These are phyloP conservation scores for Leucaena leucocephala DNA, from an alignment of 306 rosid species.

Conservation along the genomic window DNA sequence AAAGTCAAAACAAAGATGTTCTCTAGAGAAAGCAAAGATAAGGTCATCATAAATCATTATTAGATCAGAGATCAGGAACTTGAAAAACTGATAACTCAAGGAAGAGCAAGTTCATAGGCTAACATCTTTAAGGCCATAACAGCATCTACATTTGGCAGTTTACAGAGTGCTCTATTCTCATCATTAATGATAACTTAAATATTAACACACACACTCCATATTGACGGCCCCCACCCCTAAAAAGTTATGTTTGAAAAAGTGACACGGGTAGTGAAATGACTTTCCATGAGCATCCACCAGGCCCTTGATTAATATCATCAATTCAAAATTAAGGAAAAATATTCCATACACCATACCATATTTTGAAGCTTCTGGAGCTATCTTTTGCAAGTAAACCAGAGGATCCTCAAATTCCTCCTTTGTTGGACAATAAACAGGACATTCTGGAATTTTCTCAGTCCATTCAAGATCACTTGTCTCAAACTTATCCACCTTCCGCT, in stretches of 20 bases:
- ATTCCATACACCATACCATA: slow-evolving; percentile 59
- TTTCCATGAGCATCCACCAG: not conserved
- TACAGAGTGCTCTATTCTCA: slow-evolving; percentile 16
- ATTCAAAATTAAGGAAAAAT: not conserved
- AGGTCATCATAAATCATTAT: slow-evolving; percentile 29
- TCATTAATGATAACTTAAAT: slow-evolving; percentile 13
- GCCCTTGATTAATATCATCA: slow-evolving; percentile 19
- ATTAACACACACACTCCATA: not conserved
- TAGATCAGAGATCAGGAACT: slow-evolving; percentile 26
- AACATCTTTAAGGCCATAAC: slow-evolving; percentile 1
- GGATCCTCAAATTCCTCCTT: slow-evolving; percentile 95
- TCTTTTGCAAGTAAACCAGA: slow-evolving; percentile 85
- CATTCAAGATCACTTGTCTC: slow-evolving; percentile 81
- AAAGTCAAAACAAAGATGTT: slow-evolving; percentile 14
- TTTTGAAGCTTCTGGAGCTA: slow-evolving; percentile 94
- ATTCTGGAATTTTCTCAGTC: slow-evolving; percentile 79
- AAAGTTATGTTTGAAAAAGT: slow-evolving; percentile 16
- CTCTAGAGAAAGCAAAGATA: not conserved
- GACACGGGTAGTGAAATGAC: not conserved
- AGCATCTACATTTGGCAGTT: not conserved
- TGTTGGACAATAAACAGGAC: slow-evolving; percentile 90
- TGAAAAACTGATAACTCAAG: not conserved
- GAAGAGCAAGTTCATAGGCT: not conserved
- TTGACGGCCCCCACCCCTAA: not conserved
- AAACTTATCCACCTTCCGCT: slow-evolving; percentile 86